Evolutionary conservation across 1,284 basidiomycete species (phyloP), one percentile per base, ranked within the genome.

Genomic region (Austroboletus novae-zelandiae): DNA sequence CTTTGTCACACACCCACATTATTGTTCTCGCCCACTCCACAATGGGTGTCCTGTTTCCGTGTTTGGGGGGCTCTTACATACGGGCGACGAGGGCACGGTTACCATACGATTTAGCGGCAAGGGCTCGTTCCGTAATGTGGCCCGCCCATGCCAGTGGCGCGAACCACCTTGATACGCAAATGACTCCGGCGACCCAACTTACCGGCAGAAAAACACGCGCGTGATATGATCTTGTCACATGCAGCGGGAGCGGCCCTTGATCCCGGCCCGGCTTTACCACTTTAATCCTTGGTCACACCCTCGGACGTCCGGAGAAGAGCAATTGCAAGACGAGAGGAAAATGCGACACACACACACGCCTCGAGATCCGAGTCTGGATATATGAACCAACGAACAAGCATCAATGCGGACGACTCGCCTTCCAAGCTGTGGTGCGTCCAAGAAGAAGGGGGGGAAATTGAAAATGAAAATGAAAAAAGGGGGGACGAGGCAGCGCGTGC

Each of bases 271-370:
- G 32, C 27, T 34, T 35, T 17, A 34, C 10, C 35, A 7, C 25
- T 27, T 27, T 27, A 27, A 27, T 30, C 35, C 39, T 42, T 25
- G 13, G 29, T 44, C 49, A 45, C 47, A 43, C 42, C 59, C 62
- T 65, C 62, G 60, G 60, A 65, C 9, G 25, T 54, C 36, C 60
- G 58, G 49, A 49, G 42, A 47, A 58, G 47, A 54, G 40, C 27
- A 45, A 4, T 7, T 40, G 35, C 45, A 5, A 4, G 40, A 37
- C 37, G 39, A 45, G 30, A 11, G 25, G 40, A 40, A 25, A 30
- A 46, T 4, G n/a, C 23, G 17, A 48, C 47, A 48, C 56, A 58
- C 41, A 43, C 61, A 45, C 47, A 40, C 34, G 29, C 43, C 43
- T 15, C 25, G 5, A 30, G 34, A 10, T 47, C 39, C 31, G 31